Conservation (phyloP, 805 yeast genomes). For the Candida boidinii region DNA sequence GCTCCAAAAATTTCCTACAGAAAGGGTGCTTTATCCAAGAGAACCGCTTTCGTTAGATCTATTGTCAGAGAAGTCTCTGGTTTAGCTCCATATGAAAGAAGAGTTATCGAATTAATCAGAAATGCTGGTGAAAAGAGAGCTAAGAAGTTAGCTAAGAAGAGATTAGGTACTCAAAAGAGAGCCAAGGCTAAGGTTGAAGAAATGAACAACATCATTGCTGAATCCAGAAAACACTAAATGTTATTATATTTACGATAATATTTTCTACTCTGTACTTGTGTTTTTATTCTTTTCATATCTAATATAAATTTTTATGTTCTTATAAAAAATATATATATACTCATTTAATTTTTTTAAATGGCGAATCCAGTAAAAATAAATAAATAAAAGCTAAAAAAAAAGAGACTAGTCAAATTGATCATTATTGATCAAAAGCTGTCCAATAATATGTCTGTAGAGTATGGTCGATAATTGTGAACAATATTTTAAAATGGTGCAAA, state of each 20-base stretch:
- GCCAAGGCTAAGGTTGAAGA: slow-evolving; percentile 99
- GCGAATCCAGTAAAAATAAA: not conserved
- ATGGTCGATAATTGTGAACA: not conserved
- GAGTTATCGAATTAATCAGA: slow-evolving; percentile 98
- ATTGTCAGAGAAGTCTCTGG: slow-evolving; percentile 96
- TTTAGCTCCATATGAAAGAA: slow-evolving; percentile 99
- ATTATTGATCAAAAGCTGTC: slow-evolving; percentile 3
- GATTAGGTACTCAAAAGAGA: slow-evolving; percentile 99
- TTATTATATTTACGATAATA: slow-evolving; percentile 4
- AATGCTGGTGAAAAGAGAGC: slow-evolving; percentile 99
- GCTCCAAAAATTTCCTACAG: slow-evolving; percentile 89
- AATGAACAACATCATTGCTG: slow-evolving; percentile 92
- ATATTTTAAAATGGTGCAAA: slow-evolving; percentile 1
- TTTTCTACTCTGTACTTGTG: too few relatives aligned
- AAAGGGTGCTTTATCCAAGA: slow-evolving; percentile 94
- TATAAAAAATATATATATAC: not conserved
- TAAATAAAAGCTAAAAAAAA: slow-evolving; percentile 2
- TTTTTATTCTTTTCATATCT: too few relatives aligned
- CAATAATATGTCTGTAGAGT: not conserved
- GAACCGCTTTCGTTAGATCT: slow-evolving; percentile 92
- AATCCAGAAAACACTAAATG: slow-evolving; percentile 85
- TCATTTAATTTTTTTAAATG: not conserved
- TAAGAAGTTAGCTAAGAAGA: slow-evolving; percentile 99
- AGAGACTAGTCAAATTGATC: too few relatives aligned
- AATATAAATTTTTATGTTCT: slow-evolving; percentile 5